Percentiles rank a stretch among this genome's conserved stretches.
Conservation (phyloP, 2,329 filamentous ascomycete genomes). For the Hymenoscyphus repandus region DNA sequence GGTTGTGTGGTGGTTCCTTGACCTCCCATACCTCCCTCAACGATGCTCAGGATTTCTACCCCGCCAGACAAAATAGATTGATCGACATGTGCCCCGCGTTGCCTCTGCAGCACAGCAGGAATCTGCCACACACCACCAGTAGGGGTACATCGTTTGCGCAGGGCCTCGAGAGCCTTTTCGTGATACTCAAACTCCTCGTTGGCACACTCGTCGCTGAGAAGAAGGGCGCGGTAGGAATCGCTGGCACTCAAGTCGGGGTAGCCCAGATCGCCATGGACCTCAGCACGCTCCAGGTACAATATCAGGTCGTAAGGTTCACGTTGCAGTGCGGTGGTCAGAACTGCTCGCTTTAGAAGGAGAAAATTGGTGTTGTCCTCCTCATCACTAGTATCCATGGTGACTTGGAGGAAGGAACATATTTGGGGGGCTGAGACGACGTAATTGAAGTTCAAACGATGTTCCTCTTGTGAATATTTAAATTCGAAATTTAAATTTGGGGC, state of each 20-base stretch:
- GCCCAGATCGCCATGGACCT: slow-evolving; percentile 65
- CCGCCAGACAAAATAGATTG: slow-evolving; percentile 4
- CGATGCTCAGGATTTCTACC: slow-evolving; percentile 10
- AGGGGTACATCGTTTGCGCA: slow-evolving; percentile 13
- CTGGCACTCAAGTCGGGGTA: slow-evolving; percentile 88
- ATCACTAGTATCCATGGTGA: slow-evolving; percentile 7
- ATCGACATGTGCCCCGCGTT: slow-evolving; percentile 11
- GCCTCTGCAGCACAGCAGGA: slow-evolving; percentile 39
- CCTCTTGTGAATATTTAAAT: too few relatives aligned
- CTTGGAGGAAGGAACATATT: background rate
- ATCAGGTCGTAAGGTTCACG: slow-evolving; percentile 55
- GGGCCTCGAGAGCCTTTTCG: slow-evolving; percentile 51
- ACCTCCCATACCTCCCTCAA: too few relatives aligned
- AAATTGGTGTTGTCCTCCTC: slow-evolving; percentile 22
- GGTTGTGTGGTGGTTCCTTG: too few relatives aligned
- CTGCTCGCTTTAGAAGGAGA: slow-evolving; percentile 49
- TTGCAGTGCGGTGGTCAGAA: slow-evolving; percentile 50
- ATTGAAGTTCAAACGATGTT: too few relatives aligned
- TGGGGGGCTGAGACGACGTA: too few relatives aligned
- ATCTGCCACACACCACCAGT: slow-evolving; percentile 17
- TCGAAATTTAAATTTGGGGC: too few relatives aligned
- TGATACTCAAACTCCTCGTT: slow-evolving; percentile 82
- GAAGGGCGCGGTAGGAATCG: slow-evolving; percentile 85
- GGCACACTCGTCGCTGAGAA: slow-evolving; percentile 72
- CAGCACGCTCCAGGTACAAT: slow-evolving; percentile 64